phyloP scores from a whole-genome alignment of 257 asterid species.

The Primulina eburnea region DNA sequence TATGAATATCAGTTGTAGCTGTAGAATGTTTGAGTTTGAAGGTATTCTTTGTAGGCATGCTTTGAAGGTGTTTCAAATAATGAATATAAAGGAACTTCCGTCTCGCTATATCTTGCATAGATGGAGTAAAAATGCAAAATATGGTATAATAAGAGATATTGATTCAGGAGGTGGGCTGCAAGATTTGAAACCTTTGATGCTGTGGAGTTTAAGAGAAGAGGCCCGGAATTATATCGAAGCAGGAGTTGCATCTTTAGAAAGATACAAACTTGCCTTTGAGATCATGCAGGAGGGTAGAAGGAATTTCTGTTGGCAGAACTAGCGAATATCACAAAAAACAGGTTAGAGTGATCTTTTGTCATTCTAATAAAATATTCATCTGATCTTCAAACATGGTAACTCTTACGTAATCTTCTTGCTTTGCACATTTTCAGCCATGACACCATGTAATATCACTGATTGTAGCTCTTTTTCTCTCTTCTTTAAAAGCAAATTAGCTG shows the following conservation, averaged over 20 bases:
- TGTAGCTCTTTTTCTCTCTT: neutral
- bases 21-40: conserved; percentile 87
- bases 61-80: conserved; percentile 46
- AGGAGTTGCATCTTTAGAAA: conserved; percentile 70
- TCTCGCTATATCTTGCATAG: conserved; percentile 50
- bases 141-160: conserved; percentile 62
- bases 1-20: conserved; percentile 78
- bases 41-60: conserved; percentile 52
- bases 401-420: too few species aligned
- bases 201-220: conserved; percentile 93
- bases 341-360: conserved; percentile 32
- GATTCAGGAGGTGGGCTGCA: conserved; percentile 69
- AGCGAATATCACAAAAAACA: conserved; percentile 13
- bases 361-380: too few species aligned
- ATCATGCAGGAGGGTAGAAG: conserved; percentile 93
- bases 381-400: neutral
- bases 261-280: conserved; percentile 87
- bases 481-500: neutral
- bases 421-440: neutral
- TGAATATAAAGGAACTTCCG: conserved; percentile 49
- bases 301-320: conserved; percentile 41
- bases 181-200: conserved; percentile 73
- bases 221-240: conserved; percentile 73
- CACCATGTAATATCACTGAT: neutral
- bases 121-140: conserved; percentile 80